Conservation (phyloP, 352 stramenopile species). For the Globisporangium paddicum region DNA sequence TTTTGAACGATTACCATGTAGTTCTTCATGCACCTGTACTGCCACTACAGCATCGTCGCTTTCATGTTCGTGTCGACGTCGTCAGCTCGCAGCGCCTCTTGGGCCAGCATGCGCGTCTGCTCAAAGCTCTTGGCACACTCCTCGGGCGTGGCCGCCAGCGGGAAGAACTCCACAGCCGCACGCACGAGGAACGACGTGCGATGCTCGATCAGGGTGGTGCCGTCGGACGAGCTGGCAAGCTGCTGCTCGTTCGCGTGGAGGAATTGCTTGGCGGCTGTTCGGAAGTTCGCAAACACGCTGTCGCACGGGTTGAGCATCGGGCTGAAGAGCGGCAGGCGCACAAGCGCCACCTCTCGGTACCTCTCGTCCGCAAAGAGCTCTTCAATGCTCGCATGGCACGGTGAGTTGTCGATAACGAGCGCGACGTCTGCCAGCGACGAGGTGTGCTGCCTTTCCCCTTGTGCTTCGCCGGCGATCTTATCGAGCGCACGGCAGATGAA, state of each 20-base stretch:
- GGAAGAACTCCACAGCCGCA: slow-evolving; percentile 10
- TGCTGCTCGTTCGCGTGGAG: slow-evolving; percentile 5
- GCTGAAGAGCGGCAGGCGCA: slow-evolving; percentile 2
- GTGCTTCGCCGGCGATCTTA: neutral
- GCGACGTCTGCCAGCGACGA: slow-evolving; percentile 4
- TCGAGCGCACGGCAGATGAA: slow-evolving; percentile 13
- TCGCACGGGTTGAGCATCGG: slow-evolving; percentile 11
- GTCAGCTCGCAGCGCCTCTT: slow-evolving; percentile 2
- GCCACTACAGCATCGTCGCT: neutral
- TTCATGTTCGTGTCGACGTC: neutral
- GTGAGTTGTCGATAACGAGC: slow-evolving; percentile 11
- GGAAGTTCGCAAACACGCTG: slow-evolving; percentile 9
- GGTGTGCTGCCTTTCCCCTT: neutral
- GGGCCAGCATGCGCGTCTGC: neutral
- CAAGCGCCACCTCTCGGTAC: slow-evolving; percentile 6
- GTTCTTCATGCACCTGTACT: neutral
- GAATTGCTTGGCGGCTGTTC: slow-evolving; percentile 7
- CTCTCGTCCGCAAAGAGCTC: neutral
- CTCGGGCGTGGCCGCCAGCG: neutral
- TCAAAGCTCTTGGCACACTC: slow-evolving; percentile 12
- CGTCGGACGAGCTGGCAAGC: neutral
- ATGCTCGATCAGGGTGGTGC: slow-evolving; percentile 14
- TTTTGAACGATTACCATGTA: neutral
- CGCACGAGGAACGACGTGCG: slow-evolving; percentile 12
- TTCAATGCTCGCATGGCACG: slow-evolving; percentile 1